Percentiles rank a stretch among this genome's conserved stretches.
These are phyloP conservation scores for Endothia cerciana DNA, from an alignment of 2,329 filamentous ascomycete species.

Conservation along the genomic window DNA sequence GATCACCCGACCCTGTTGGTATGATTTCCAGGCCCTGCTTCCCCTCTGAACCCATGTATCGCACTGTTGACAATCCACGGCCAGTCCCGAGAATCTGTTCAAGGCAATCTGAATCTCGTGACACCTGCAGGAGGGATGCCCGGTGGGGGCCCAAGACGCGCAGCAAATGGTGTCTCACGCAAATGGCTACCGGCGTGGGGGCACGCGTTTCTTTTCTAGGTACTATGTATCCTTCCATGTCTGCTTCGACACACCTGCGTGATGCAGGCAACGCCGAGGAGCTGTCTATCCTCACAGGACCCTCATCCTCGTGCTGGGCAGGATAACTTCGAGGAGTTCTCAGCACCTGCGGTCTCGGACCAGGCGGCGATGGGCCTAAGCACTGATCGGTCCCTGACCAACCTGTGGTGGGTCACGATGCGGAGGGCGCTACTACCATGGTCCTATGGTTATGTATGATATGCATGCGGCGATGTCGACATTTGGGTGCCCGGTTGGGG, in stretches of 20 bases:
- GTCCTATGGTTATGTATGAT: slow-evolving; percentile 25
- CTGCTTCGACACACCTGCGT: not conserved
- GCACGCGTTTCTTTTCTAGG: not conserved
- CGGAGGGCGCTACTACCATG: slow-evolving; percentile 3
- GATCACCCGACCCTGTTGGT: no score
- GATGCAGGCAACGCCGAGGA: no score
- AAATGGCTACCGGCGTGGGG: slow-evolving; percentile 1
- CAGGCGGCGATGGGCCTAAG: not conserved
- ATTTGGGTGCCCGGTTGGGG: not conserved
- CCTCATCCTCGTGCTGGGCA: not conserved
- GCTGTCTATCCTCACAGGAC: no score
- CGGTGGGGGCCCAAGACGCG: slow-evolving; percentile 9
- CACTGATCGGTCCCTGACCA: slow-evolving; percentile 20
- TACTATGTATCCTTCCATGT: not conserved
- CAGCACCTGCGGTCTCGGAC: slow-evolving; percentile 1
- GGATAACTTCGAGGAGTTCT: not conserved
- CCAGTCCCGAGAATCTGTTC: not conserved
- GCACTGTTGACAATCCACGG: no score
- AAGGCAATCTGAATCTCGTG: slow-evolving; percentile 9
- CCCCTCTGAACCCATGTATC: not conserved
- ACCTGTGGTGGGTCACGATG: slow-evolving; percentile 24
- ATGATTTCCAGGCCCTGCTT: not conserved
- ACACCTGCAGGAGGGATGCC: slow-evolving; percentile 32
- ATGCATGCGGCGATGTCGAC: slow-evolving; percentile 7
- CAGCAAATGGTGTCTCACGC: not conserved